Evolutionary conservation across 2,329 filamentous ascomycete species (phyloP).

Genomic region (Phialocephala sp.): DNA sequence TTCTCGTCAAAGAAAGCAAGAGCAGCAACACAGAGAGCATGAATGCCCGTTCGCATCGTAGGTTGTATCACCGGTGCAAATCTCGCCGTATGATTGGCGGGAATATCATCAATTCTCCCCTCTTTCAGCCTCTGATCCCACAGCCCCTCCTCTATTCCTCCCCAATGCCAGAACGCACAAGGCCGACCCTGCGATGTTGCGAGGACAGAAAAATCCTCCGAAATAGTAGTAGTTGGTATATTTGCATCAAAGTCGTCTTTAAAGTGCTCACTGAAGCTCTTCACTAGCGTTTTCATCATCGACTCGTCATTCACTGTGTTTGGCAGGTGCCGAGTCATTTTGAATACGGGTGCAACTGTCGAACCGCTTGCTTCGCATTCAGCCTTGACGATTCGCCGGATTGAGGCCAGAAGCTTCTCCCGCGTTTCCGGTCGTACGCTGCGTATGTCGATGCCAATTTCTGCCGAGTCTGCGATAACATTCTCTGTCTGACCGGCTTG

Average conservation of each 20-base stretch:
- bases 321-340: conserved; percentile 31
- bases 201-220: conserved; percentile 49
- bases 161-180: conserved; percentile 61
- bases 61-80: conserved; percentile 65
- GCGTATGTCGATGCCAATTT: conserved; percentile 50
- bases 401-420: conserved; percentile 44
- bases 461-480: conserved; percentile 50
- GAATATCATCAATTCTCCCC: conserved; percentile 53
- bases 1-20: conserved; percentile 48
- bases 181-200: conserved; percentile 54
- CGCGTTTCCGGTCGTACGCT: conserved; percentile 44
- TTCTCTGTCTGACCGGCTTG: conserved; percentile 48
- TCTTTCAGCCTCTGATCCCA: conserved; percentile 56
- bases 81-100: conserved; percentile 61
- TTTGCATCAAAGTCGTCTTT: conserved; percentile 26
- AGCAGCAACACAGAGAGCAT: conserved; percentile 55
- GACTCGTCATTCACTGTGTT: conserved; percentile 34
- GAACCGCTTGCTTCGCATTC: conserved; percentile 56
- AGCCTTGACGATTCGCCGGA: conserved; percentile 54
- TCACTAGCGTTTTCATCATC: conserved; percentile 24
- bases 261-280: conserved; percentile 28
- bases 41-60: conserved; percentile 56
- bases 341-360: conserved; percentile 26
- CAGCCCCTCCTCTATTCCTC: conserved; percentile 54
- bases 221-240: conserved; percentile 22